A percentile compares a stretch with the other conserved stretches of the same genome.
phyloP scores from a whole-genome alignment of 2,329 filamentous ascomycete genomes.

The Phaeosphaeriaceae sp. region DNA sequence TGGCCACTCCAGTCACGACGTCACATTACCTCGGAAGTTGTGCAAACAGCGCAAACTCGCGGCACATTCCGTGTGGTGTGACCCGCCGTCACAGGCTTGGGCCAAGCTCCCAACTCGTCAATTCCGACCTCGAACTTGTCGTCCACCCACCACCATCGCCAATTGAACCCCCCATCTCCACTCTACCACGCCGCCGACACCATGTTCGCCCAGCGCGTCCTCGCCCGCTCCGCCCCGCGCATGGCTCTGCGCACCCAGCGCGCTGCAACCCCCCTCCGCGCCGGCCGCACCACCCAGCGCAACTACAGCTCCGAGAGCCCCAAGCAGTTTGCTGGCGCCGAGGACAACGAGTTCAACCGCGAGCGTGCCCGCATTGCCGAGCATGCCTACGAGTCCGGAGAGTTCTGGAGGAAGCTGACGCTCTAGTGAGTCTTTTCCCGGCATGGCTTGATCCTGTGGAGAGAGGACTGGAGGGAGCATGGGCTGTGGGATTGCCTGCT shows the following conservation, averaged over 20 bases:
- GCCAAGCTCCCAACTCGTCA: conserved; percentile 28
- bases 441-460: neutral
- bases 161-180: conserved; percentile 40
- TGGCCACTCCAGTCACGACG: conserved; percentile 25
- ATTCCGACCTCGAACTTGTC: conserved; percentile 31
- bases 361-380: conserved; percentile 91
- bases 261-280: conserved; percentile 60
- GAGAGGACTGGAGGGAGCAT: neutral
- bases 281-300: conserved; percentile 62
- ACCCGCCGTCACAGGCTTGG: conserved; percentile 13
- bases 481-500: neutral
- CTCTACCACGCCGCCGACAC: conserved; percentile 30
- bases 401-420: conserved; percentile 94
- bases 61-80: conserved; percentile 24
- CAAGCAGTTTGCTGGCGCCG: conserved; percentile 64
- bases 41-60: conserved; percentile 30
- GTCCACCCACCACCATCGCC: conserved; percentile 20
- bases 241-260: conserved; percentile 59
- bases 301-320: conserved; percentile 70
- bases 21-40: conserved; percentile 25
- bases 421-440: conserved; percentile 77
- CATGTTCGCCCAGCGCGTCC: conserved; percentile 44
- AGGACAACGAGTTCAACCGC: conserved; percentile 91
- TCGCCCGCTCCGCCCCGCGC: conserved; percentile 59
- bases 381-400: conserved; percentile 84